Conservation (phyloP, 2,329 filamentous ascomycete species). For the Beauveria brongniartii region DNA sequence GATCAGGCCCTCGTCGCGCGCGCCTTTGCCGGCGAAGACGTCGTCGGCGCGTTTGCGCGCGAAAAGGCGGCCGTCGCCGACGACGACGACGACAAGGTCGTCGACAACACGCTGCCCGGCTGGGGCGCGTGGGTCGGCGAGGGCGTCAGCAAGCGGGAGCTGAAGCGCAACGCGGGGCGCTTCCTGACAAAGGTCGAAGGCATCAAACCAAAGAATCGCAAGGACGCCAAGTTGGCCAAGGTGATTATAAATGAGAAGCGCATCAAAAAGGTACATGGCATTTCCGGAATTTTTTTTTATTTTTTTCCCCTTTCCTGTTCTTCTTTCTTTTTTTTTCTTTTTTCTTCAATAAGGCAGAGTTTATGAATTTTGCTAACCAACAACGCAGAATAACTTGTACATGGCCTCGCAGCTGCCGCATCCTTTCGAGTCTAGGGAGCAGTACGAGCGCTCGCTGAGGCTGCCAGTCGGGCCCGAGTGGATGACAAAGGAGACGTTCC, state of each 20-base stretch:
- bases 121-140: slow-evolving; percentile 92
- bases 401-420: slow-evolving; percentile 77
- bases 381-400: slow-evolving; percentile 68
- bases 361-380: slow-evolving; percentile 11
- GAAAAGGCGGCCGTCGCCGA: slow-evolving; percentile 67
- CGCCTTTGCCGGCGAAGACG: slow-evolving; percentile 85
- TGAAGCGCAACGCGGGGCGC: slow-evolving; percentile 53
- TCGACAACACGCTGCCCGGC: slow-evolving; percentile 80
- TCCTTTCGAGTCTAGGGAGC: slow-evolving; percentile 76
- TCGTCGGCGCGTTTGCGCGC: slow-evolving; percentile 67
- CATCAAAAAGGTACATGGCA: slow-evolving; percentile 62
- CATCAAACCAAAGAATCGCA: slow-evolving; percentile 66
- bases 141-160: slow-evolving; percentile 64
- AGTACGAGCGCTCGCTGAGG: slow-evolving; percentile 84
- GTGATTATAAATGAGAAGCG: slow-evolving; percentile 92
- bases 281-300: neutral
- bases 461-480: slow-evolving; percentile 89
- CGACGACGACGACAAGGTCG: slow-evolving; percentile 74
- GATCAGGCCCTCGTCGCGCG: slow-evolving; percentile 65
- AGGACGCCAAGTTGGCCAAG: slow-evolving; percentile 71
- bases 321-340: neutral
- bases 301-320: too few relatives aligned
- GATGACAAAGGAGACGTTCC: slow-evolving; percentile 93
- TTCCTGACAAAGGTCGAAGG: slow-evolving; percentile 63
- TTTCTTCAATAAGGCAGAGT: neutral